These are phyloP conservation scores for Tritrichomonas musculus DNA, from an alignment of 208 protist species.

Conservation along the genomic window DNA sequence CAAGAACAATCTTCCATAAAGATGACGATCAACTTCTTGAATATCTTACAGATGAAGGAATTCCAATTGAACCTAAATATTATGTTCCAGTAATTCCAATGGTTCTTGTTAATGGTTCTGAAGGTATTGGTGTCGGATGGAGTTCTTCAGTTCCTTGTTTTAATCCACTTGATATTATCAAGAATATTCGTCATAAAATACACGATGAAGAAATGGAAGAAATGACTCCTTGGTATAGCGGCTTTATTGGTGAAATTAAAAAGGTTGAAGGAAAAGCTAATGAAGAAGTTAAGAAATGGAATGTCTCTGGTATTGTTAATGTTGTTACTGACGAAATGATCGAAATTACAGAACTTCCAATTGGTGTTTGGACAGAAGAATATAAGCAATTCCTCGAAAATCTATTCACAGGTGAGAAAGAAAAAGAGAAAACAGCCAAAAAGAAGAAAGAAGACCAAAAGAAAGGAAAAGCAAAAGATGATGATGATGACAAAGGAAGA, in stretches of 20 bases:
- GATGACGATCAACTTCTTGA: slow-evolving; percentile 93
- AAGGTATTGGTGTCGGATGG: slow-evolving; percentile 95
- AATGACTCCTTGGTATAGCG: slow-evolving; percentile 90
- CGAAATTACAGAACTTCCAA: slow-evolving; percentile 59
- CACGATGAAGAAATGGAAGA: slow-evolving; percentile 58
- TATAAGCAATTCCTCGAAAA: slow-evolving; percentile 62
- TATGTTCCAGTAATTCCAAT: slow-evolving; percentile 98
- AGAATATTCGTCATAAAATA: slow-evolving; percentile 68
- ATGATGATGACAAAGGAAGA: slow-evolving; percentile 70
- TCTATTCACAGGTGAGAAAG: background rate
- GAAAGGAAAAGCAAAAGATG: background rate
- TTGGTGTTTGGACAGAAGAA: slow-evolving; percentile 82
- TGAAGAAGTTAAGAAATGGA: background rate
- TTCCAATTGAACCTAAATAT: slow-evolving; percentile 92
- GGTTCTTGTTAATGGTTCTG: slow-evolving; percentile 93
- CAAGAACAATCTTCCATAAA: slow-evolving; percentile 76
- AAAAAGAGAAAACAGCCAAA: background rate
- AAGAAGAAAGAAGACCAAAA: background rate
- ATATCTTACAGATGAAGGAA: slow-evolving; percentile 96
- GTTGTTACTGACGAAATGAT: slow-evolving; percentile 28
- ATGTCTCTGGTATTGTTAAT: background rate
- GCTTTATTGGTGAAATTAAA: slow-evolving; percentile 65
- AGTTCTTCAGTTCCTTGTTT: slow-evolving; percentile 90
- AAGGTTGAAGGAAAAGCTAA: background rate
- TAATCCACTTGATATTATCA: slow-evolving; percentile 87